Conservation (phyloP, 306 rosid genomes). For the Prunus campanulata region DNA sequence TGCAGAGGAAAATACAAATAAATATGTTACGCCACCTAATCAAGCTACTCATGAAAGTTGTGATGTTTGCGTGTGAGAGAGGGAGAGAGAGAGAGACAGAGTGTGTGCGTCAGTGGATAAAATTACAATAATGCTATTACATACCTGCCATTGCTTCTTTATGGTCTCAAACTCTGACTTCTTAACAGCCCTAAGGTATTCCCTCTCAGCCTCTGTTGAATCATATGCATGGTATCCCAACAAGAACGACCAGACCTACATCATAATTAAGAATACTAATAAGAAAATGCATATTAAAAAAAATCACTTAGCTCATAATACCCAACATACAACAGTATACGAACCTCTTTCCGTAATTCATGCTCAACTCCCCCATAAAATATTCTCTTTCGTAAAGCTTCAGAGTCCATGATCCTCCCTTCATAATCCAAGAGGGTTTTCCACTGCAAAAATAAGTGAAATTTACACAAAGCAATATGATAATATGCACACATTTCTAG, state of each 20-base stretch:
- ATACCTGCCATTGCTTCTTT: constrained; percentile 98
- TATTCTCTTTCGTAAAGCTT: constrained; percentile 79
- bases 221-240: constrained; percentile 78
- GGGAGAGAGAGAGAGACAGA: neutral
- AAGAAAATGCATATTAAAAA: constrained; percentile 30
- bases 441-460: constrained; percentile 56
- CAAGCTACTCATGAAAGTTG: neutral
- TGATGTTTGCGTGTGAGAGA: neutral
- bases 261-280: constrained; percentile 19
- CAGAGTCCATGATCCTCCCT: constrained; percentile 74
- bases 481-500: constrained; percentile 20
- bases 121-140: constrained; percentile 14
- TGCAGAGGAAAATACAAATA: constrained; percentile 34
- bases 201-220: constrained; percentile 97
- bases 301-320: constrained; percentile 12
- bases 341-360: constrained; percentile 71
- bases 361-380: constrained; percentile 98
- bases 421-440: constrained; percentile 77
- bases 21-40: constrained; percentile 8
- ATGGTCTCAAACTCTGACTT: constrained; percentile 75
- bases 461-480: constrained; percentile 20
- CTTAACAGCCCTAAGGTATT: constrained; percentile 58
- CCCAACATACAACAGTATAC: constrained; percentile 19
- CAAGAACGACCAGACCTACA: constrained; percentile 85
- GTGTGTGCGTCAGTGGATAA: neutral